Conservation (phyloP, 805 yeast genomes). For the Suhomyces emberorum region DNA sequence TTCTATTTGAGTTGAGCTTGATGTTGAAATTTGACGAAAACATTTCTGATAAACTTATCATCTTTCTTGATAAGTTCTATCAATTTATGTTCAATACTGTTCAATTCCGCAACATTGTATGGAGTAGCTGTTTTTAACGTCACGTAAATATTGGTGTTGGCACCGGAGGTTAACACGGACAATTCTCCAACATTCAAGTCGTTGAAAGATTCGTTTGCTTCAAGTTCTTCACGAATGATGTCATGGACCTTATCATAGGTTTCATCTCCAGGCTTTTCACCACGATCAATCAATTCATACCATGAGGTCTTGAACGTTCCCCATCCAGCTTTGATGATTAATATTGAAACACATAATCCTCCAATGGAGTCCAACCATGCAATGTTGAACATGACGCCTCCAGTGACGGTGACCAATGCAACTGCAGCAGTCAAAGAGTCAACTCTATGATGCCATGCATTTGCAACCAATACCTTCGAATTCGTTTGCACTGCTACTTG, state of each 20-base stretch:
- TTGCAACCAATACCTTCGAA: conserved; percentile 89
- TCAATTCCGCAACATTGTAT: conserved; percentile 27
- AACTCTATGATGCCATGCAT: conserved; percentile 98
- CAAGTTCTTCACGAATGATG: conserved; percentile 34
- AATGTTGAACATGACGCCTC: conserved; percentile 73
- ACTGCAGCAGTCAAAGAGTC: conserved; percentile 91
- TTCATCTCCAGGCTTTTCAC: conserved; percentile 50
- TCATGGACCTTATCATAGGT: conserved; percentile 43
- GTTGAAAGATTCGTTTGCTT: conserved; percentile 21
- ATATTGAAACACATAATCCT: conserved; percentile 77
- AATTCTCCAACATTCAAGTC: conserved; percentile 38
- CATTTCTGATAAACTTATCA: conserved; percentile 42
- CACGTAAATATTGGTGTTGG: conserved; percentile 45
- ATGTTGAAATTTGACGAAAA: conserved; percentile 35
- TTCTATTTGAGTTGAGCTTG: neutral
- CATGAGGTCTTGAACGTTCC: conserved; percentile 67
- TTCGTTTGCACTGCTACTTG: conserved; percentile 73
- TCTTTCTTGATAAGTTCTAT: conserved; percentile 31
- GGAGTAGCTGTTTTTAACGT: conserved; percentile 27
- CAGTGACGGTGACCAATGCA: conserved; percentile 82
- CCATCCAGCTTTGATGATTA: conserved; percentile 83
- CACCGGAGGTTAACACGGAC: conserved; percentile 55
- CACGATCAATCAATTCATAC: conserved; percentile 75
- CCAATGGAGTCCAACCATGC: conserved; percentile 92
- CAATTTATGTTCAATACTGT: conserved; percentile 30